Conservation (phyloP, 2,329 filamentous ascomycete species). For the Ascochyta lentis region DNA sequence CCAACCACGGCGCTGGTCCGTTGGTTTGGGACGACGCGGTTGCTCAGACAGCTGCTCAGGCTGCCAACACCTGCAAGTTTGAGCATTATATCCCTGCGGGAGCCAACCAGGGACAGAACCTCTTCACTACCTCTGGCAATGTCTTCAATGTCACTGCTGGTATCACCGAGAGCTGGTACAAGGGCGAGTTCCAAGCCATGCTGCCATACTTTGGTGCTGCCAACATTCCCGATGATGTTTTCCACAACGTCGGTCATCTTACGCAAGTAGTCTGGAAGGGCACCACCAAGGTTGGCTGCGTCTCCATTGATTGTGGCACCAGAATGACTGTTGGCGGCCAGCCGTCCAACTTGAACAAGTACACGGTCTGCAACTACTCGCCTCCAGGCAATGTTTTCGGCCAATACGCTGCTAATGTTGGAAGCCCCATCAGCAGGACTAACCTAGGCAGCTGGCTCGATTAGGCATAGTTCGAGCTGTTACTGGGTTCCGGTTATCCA, state of each 20-base stretch:
- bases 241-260: constrained; percentile 45
- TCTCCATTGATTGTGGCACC: constrained; percentile 39
- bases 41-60: constrained; percentile 64
- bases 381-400: constrained; percentile 67
- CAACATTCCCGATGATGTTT: constrained; percentile 58
- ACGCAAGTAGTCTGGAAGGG: constrained; percentile 49
- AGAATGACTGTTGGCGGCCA: constrained; percentile 32
- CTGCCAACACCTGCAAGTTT: constrained; percentile 78
- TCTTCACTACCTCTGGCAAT: constrained; percentile 71
- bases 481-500: not conserved
- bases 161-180: constrained; percentile 88
- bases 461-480: constrained; percentile 25
- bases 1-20: constrained; percentile 74
- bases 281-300: constrained; percentile 47
- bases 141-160: constrained; percentile 66
- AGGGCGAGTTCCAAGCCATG: constrained; percentile 71
- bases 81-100: constrained; percentile 58
- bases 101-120: constrained; percentile 85
- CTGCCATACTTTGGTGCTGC: constrained; percentile 64
- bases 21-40: constrained; percentile 73
- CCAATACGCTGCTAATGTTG: constrained; percentile 62
- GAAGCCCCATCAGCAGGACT: constrained; percentile 41
- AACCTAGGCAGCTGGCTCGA: constrained; percentile 37
- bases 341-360: constrained; percentile 35
- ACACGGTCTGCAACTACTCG: constrained; percentile 87